phyloP scores from a whole-genome alignment of 2,329 filamentous ascomycete species.

The Phialophora tarda region DNA sequence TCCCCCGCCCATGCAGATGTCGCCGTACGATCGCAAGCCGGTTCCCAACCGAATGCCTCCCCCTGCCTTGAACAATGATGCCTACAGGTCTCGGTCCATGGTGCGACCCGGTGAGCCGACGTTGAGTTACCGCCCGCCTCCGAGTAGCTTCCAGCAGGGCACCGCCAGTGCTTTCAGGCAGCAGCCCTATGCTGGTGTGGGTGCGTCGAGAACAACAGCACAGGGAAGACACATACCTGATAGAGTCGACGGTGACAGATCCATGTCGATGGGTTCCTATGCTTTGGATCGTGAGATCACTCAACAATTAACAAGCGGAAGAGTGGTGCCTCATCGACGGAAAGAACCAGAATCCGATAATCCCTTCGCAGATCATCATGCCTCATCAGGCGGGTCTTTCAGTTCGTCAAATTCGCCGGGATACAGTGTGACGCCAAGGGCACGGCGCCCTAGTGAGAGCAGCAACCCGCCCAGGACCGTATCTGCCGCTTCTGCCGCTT shows the following conservation, averaged over 20 bases:
- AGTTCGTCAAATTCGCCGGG: conserved; percentile 36
- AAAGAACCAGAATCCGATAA: conserved; percentile 59
- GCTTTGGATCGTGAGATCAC: conserved; percentile 73
- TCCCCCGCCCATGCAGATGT: conserved; percentile 41
- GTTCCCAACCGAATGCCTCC: conserved; percentile 63
- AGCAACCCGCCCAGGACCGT: conserved; percentile 67
- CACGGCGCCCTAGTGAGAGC: conserved; percentile 52
- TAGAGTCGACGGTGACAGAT: conserved; percentile 86
- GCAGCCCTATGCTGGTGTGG: conserved; percentile 68
- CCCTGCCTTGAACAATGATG: conserved; percentile 80
- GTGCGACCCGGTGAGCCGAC: conserved; percentile 75
- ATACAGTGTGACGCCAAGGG: conserved; percentile 40
- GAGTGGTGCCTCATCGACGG: conserved; percentile 81
- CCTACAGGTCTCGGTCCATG: conserved; percentile 91
- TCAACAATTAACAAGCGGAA: conserved; percentile 85
- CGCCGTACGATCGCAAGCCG: conserved; percentile 65
- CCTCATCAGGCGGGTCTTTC: conserved; percentile 34
- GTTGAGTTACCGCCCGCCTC: conserved; percentile 66
- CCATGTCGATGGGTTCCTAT: conserved; percentile 94
- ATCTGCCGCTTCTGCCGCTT: conserved; percentile 57
- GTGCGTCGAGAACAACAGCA: conserved; percentile 75
- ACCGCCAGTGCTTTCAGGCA: conserved; percentile 79
- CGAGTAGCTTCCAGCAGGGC: conserved; percentile 67
- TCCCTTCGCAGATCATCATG: conserved; percentile 39
- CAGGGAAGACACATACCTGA: conserved; percentile 92